Percentiles rank a stretch among this genome's conserved stretches.
phyloP scores from a whole-genome alignment of 768 basidiomycete genomes.

The Suillus brevipes region DNA sequence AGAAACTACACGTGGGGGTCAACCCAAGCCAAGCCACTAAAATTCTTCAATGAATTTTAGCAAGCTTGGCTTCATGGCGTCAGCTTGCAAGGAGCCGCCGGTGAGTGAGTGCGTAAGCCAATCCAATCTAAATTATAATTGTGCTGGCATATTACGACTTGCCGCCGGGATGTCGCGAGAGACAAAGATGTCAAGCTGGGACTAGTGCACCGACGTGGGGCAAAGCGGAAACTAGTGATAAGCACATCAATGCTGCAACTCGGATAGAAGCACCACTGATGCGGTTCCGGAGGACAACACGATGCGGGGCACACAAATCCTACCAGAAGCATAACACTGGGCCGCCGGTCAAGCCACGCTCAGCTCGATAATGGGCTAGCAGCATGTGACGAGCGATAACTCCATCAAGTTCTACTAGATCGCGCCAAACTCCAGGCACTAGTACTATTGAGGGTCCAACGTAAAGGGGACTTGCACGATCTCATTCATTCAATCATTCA shows the following conservation, averaged over 20 bases:
- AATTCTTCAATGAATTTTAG: not conserved
- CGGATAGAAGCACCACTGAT: not conserved
- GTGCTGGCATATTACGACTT: not conserved
- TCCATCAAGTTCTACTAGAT: not conserved
- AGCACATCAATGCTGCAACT: not conserved
- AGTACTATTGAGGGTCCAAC: not conserved
- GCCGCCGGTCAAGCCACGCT: not conserved
- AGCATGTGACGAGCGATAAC: not conserved
- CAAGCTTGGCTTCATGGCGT: not conserved
- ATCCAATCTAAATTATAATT: not conserved
- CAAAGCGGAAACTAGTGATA: too few species aligned
- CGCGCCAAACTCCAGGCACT: not conserved
- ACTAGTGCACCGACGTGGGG: not conserved
- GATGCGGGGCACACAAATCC: not conserved
- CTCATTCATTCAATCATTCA: not conserved
- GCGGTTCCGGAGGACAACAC: not conserved
- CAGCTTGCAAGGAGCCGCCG: not conserved
- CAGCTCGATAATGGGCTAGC: not conserved
- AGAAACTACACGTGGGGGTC: not conserved
- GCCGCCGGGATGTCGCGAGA: slow-evolving; percentile 2
- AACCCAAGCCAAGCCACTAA: not conserved
- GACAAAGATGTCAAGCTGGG: not conserved
- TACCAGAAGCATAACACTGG: not conserved
- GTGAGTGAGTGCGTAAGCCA: not conserved
- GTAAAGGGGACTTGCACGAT: not conserved